Conservation (phyloP, 345 rosid genomes). For the Chamaenerion angustifolium region DNA sequence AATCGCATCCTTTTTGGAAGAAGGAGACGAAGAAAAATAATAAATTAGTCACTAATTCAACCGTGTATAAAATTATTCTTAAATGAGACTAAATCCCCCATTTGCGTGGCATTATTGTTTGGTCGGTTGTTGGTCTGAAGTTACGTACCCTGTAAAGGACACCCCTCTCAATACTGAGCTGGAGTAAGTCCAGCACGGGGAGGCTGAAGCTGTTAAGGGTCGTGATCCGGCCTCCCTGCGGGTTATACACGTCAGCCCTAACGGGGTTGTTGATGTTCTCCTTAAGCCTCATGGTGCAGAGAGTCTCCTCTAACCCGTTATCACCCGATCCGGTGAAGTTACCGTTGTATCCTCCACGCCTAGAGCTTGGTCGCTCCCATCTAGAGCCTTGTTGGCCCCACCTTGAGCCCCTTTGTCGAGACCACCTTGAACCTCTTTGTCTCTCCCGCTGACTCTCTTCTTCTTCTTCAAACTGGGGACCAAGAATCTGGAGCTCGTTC, state of each 20-base stretch:
- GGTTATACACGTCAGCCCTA: conserved; percentile 40
- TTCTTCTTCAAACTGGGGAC: conserved; percentile 9
- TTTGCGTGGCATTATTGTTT: no score
- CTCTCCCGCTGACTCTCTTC: not conserved
- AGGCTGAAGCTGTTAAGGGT: conserved; percentile 37
- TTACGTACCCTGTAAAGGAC: conserved; percentile 27
- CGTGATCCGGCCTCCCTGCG: conserved; percentile 46
- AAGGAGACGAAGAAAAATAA: no score
- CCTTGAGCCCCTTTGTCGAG: not conserved
- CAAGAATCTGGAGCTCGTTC: conserved; percentile 19
- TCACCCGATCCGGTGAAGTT: no score
- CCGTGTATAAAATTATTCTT: no score
- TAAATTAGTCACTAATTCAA: no score
- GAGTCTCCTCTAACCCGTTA: conserved; percentile 51
- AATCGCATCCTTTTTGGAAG: conserved; percentile 26
- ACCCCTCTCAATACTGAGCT: conserved; percentile 41
- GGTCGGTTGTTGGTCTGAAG: not conserved
- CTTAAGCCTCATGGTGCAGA: conserved; percentile 32
- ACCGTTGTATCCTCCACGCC: not conserved
- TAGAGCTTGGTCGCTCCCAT: not conserved
- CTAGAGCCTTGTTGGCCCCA: not conserved
- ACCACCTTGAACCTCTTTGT: not conserved
- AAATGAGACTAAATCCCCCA: no score
- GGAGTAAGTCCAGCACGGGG: conserved; percentile 36
- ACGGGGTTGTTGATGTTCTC: conserved; percentile 37